These are phyloP conservation scores for Castanea mollissima DNA, from an alignment of 306 rosid species.

Conservation along the genomic window DNA sequence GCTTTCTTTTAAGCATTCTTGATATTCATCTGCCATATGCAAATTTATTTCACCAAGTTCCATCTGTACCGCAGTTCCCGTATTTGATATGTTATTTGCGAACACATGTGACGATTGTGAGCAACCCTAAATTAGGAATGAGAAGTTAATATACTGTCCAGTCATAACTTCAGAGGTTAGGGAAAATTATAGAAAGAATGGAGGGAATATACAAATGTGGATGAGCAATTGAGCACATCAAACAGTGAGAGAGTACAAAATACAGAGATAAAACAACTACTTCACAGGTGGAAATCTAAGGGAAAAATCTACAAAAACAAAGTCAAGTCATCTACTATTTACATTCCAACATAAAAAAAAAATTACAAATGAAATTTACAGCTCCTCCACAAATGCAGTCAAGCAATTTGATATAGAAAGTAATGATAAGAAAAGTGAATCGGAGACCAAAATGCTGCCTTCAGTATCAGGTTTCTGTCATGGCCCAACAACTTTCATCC, in stretches of 20 bases:
- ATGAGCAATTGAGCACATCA: slow-evolving; percentile 5
- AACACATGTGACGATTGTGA: slow-evolving; percentile 88
- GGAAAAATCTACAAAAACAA: not conserved
- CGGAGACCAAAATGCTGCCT: not conserved
- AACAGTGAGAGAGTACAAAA: slow-evolving; percentile 8
- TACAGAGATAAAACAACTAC: slow-evolving; percentile 16
- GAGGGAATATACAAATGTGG: slow-evolving; percentile 7
- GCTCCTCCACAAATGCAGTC: not conserved
- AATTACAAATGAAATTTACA: not conserved
- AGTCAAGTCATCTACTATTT: not conserved
- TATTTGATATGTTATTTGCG: slow-evolving; percentile 82
- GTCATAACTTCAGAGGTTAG: slow-evolving; percentile 15
- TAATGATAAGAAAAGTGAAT: not conserved
- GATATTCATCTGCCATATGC: slow-evolving; percentile 90
- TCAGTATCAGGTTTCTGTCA: not conserved
- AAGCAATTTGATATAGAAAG: not conserved
- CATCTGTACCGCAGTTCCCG: slow-evolving; percentile 72
- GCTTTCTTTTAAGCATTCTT: slow-evolving; percentile 84
- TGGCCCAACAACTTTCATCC: not conserved
- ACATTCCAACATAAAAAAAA: not conserved
- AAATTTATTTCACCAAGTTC: slow-evolving; percentile 97
- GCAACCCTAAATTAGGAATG: slow-evolving; percentile 68
- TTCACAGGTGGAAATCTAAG: slow-evolving; percentile 9
- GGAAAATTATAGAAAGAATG: not conserved
- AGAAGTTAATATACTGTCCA: slow-evolving; percentile 15